These are phyloP conservation scores for Penicillium lividum DNA, from an alignment of 495 filamentous ascomycete genomes.

Conservation along the genomic window DNA sequence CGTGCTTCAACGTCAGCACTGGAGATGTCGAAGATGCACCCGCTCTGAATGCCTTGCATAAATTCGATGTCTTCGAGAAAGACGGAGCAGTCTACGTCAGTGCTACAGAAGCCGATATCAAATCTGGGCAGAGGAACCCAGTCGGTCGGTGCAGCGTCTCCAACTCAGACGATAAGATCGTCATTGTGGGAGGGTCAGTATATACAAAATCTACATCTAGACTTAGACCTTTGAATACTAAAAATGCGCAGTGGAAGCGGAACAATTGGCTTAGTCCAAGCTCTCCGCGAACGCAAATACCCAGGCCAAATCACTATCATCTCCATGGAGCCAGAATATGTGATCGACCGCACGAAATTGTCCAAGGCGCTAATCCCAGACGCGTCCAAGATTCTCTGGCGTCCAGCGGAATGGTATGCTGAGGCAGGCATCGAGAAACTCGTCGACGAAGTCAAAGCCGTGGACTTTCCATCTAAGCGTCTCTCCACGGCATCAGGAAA, in stretches of 20 bases:
- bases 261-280: conserved; percentile 75
- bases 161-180: conserved; percentile 62
- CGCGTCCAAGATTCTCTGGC: conserved; percentile 69
- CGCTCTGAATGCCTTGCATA: conserved; percentile 75
- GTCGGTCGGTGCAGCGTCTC: conserved; percentile 71
- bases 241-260: conserved; percentile 63
- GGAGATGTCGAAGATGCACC: conserved; percentile 96
- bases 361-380: conserved; percentile 94
- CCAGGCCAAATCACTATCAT: conserved; percentile 80
- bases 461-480: conserved; percentile 74
- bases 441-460: conserved; percentile 68
- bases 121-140: conserved; percentile 67
- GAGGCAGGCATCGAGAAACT: conserved; percentile 71
- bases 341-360: conserved; percentile 92
- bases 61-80: conserved; percentile 77
- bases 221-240: not conserved
- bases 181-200: conserved; percentile 80
- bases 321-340: conserved; percentile 76
- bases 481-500: conserved; percentile 72
- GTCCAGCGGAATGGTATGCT: conserved; percentile 75
- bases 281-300: conserved; percentile 78
- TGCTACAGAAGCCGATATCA: conserved; percentile 78
- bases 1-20: conserved; percentile 86
- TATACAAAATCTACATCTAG: too few species aligned
- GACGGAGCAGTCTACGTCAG: conserved; percentile 82